Percentiles rank a stretch among this genome's conserved stretches.
phyloP scores from a whole-genome alignment of 805 yeast species.

The Sungouiella blattae region DNA sequence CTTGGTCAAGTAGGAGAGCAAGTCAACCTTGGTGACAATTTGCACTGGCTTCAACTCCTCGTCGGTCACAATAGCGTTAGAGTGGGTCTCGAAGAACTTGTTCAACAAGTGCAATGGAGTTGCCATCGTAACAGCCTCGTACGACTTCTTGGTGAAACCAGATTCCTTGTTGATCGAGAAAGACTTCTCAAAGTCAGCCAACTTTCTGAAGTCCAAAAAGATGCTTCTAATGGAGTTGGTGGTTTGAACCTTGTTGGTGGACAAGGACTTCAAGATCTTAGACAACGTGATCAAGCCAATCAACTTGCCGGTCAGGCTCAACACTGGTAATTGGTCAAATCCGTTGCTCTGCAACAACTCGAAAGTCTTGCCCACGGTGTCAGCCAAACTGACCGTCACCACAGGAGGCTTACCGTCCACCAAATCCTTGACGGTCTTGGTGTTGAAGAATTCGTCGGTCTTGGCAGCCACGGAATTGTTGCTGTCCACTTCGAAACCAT shows the following conservation, averaged over 20 bases:
- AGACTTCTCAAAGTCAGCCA: slow-evolving; percentile 63
- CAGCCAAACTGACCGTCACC: slow-evolving; percentile 62
- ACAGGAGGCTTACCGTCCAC: slow-evolving; percentile 68
- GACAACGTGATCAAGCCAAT: slow-evolving; percentile 77
- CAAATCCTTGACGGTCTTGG: slow-evolving; percentile 59
- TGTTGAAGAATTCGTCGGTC: slow-evolving; percentile 38
- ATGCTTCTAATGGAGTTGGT: slow-evolving; percentile 55
- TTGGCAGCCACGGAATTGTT: slow-evolving; percentile 39
- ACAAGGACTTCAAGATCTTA: slow-evolving; percentile 61
- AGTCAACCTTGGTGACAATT: slow-evolving; percentile 84
- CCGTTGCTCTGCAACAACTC: slow-evolving; percentile 69
- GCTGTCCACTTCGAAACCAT: slow-evolving; percentile 63
- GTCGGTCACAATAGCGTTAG: slow-evolving; percentile 80
- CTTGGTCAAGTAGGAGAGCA: slow-evolving; percentile 53
- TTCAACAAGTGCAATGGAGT: slow-evolving; percentile 68
- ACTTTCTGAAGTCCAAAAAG: slow-evolving; percentile 71
- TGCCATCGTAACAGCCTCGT: slow-evolving; percentile 59
- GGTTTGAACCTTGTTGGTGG: slow-evolving; percentile 54
- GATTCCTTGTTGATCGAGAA: slow-evolving; percentile 56
- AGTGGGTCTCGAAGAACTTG: slow-evolving; percentile 78
- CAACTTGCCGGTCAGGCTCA: slow-evolving; percentile 55
- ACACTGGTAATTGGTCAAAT: slow-evolving; percentile 82
- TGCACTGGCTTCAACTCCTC: slow-evolving; percentile 67
- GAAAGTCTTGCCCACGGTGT: slow-evolving; percentile 61
- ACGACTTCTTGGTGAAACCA: slow-evolving; percentile 59